Evolutionary conservation across 2,329 filamentous ascomycete species (phyloP).

Genomic region (Clarireedia homoeocarpa): DNA sequence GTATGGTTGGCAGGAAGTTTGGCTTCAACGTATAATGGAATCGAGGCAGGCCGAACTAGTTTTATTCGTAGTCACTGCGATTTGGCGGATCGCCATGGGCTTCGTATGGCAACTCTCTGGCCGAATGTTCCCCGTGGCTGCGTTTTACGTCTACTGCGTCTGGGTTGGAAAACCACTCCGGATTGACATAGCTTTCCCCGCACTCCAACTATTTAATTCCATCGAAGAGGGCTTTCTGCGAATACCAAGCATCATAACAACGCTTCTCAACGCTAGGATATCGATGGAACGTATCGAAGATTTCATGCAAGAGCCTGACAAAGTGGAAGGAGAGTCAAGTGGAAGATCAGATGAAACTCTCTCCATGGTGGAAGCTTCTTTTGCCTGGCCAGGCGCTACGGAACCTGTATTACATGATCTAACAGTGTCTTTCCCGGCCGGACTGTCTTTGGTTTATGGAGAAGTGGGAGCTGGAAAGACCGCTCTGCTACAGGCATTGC

Average conservation of each 20-base stretch:
- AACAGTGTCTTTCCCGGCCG: slow-evolving; percentile 44
- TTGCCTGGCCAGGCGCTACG: slow-evolving; percentile 68
- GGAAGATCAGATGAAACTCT: slow-evolving; percentile 26
- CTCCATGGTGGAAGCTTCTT: slow-evolving; percentile 56
- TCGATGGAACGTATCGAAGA: slow-evolving; percentile 73
- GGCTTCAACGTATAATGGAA: slow-evolving; percentile 62
- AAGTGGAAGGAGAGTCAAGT: slow-evolving; percentile 42
- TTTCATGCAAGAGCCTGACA: slow-evolving; percentile 82
- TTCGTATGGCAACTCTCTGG: slow-evolving; percentile 66
- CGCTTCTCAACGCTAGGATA: slow-evolving; percentile 74
- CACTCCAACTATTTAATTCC: slow-evolving; percentile 71
- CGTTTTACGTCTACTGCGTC: slow-evolving; percentile 74
- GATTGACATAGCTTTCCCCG: slow-evolving; percentile 80
- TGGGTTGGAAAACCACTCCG: slow-evolving; percentile 59
- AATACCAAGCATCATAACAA: slow-evolving; percentile 66
- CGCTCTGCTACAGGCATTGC: slow-evolving; percentile 28
- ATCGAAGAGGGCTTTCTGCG: slow-evolving; percentile 67
- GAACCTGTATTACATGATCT: slow-evolving; percentile 47
- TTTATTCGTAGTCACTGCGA: slow-evolving; percentile 52
- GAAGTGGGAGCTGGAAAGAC: slow-evolving; percentile 59
- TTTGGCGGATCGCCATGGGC: slow-evolving; percentile 55
- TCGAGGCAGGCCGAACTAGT: slow-evolving; percentile 60
- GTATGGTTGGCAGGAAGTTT: slow-evolving; percentile 69
- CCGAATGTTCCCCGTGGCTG: slow-evolving; percentile 69
- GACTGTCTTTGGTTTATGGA: slow-evolving; percentile 54